Evolutionary conservation across 148 eudicot species (phyloP).

Genomic region (Vaccinium darrowii): DNA sequence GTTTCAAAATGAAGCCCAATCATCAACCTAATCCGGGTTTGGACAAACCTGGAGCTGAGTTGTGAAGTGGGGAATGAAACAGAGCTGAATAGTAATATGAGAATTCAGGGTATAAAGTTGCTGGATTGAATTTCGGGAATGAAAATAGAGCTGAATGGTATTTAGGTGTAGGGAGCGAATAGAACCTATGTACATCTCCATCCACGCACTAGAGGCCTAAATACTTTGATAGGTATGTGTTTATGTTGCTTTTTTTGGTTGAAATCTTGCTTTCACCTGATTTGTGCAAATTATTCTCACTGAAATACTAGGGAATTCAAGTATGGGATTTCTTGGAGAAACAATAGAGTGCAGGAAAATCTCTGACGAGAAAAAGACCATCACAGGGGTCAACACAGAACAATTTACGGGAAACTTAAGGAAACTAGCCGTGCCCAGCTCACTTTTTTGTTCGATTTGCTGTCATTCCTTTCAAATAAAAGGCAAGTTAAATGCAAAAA

Average conservation of each 20-base stretch:
- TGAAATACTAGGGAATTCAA: no score
- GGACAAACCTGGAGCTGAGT: background rate
- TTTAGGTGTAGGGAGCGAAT: background rate
- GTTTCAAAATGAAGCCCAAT: background rate
- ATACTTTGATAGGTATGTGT: background rate
- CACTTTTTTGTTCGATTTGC: background rate
- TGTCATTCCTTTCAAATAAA: background rate
- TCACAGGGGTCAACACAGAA: background rate
- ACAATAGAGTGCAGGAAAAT: background rate
- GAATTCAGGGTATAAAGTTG: background rate
- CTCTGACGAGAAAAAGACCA: background rate
- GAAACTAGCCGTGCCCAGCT: background rate
- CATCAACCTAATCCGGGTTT: background rate
- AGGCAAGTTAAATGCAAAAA: background rate
- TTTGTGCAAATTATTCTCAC: background rate
- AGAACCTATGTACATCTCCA: background rate
- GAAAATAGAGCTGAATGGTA: background rate
- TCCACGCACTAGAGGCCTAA: background rate
- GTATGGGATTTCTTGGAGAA: no score
- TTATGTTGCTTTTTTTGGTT: background rate
- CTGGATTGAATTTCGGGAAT: background rate
- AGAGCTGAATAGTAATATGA: background rate
- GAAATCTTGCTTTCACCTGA: background rate
- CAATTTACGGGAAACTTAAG: background rate
- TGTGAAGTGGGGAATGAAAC: background rate